phyloP scores from a whole-genome alignment of 805 yeast genomes.

The Martiniozyma abietophila region DNA sequence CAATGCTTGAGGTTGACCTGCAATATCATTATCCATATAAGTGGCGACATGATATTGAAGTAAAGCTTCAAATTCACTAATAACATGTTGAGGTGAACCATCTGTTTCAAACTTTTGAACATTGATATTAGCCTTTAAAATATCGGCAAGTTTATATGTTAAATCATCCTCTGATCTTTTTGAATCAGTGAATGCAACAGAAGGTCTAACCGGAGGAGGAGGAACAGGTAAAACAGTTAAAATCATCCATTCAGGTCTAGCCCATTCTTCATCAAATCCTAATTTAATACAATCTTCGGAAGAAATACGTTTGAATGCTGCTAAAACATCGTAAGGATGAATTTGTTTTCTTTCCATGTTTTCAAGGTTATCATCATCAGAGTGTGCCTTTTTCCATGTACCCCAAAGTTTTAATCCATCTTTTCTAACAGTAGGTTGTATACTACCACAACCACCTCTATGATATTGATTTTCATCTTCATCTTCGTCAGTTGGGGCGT shows the following conservation, averaged over 20 bases:
- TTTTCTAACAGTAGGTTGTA: slow-evolving; percentile 91
- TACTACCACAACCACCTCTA: slow-evolving; percentile 97
- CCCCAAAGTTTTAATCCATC: slow-evolving; percentile 96
- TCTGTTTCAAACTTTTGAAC: slow-evolving; percentile 97
- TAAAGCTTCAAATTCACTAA: slow-evolving; percentile 90
- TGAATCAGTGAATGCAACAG: slow-evolving; percentile 95
- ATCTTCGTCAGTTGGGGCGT: slow-evolving; percentile 53
- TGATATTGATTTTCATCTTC: slow-evolving; percentile 27
- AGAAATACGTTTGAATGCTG: slow-evolving; percentile 85
- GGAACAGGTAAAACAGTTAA: slow-evolving; percentile 98
- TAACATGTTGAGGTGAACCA: slow-evolving; percentile 98
- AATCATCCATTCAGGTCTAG: slow-evolving; percentile 98
- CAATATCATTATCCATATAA: slow-evolving; percentile 98
- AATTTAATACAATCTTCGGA: slow-evolving; percentile 70
- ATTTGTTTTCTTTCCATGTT: slow-evolving; percentile 89
- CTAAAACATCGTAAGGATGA: slow-evolving; percentile 81
- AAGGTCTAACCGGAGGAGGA: slow-evolving; percentile 99
- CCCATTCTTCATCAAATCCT: slow-evolving; percentile 92
- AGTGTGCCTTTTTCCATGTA: slow-evolving; percentile 85
- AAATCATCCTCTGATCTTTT: slow-evolving; percentile 99
- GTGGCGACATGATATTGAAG: slow-evolving; percentile 98
- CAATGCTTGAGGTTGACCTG: slow-evolving; percentile 98
- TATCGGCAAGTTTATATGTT: slow-evolving; percentile 95
- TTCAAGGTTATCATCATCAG: slow-evolving; percentile 63
- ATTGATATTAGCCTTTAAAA: slow-evolving; percentile 89